These are phyloP conservation scores for Globisporangium canariense DNA, from an alignment of 352 stramenopile species.

Conservation along the genomic window DNA sequence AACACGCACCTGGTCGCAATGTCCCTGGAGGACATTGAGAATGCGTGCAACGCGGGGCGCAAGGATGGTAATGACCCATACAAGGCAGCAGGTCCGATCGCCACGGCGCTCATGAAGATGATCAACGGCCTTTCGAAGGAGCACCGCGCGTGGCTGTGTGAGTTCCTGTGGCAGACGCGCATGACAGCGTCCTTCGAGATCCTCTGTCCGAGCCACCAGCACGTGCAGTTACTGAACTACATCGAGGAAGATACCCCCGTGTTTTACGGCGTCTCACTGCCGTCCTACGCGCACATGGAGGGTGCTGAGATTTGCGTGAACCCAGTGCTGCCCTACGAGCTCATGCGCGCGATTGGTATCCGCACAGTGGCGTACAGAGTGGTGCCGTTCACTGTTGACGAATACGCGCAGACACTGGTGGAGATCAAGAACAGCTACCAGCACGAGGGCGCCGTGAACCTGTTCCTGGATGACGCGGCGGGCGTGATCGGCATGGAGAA, in stretches of 20 bases:
- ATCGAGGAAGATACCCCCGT: slow-evolving; percentile 65
- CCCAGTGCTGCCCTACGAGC: slow-evolving; percentile 61
- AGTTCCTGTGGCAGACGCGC: slow-evolving; percentile 75
- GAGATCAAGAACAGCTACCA: slow-evolving; percentile 53
- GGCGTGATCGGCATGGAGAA: slow-evolving; percentile 84
- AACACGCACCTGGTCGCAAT: slow-evolving; percentile 70
- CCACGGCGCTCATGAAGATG: slow-evolving; percentile 39
- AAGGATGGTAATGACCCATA: slow-evolving; percentile 39
- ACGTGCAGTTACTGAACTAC: slow-evolving; percentile 74
- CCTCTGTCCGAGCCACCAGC: slow-evolving; percentile 65
- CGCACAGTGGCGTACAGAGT: slow-evolving; percentile 64
- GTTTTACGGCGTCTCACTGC: slow-evolving; percentile 76
- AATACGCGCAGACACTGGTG: slow-evolving; percentile 31
- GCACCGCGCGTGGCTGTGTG: slow-evolving; percentile 51
- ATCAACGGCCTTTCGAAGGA: slow-evolving; percentile 28
- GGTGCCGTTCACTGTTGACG: slow-evolving; percentile 30
- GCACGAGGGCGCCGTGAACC: slow-evolving; percentile 68
- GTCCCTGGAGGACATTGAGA: slow-evolving; percentile 48
- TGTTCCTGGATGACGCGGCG: slow-evolving; percentile 58
- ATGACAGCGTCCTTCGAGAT: slow-evolving; percentile 78
- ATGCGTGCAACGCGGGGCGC: slow-evolving; percentile 20
- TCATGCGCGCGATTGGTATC: slow-evolving; percentile 49
- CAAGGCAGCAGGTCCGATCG: slow-evolving; percentile 47
- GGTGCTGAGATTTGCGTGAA: slow-evolving; percentile 75
- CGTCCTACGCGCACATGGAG: slow-evolving; percentile 27